Percentiles rank a stretch among this genome's conserved stretches.
These are phyloP conservation scores for Exophiala sp. DNA, from an alignment of 2,329 filamentous ascomycete genomes.

Conservation along the genomic window DNA sequence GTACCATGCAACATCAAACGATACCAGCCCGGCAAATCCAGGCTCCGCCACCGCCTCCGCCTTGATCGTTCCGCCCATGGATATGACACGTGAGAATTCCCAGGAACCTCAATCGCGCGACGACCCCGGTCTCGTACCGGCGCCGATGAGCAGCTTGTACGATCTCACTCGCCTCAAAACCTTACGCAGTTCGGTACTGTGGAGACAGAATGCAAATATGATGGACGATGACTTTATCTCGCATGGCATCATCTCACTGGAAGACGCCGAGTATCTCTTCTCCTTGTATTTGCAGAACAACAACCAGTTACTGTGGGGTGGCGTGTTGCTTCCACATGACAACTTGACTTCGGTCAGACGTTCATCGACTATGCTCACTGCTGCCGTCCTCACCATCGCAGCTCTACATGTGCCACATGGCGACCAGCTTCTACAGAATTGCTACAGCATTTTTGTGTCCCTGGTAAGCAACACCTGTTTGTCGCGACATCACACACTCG, in stretches of 20 bases:
- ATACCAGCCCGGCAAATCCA: neutral
- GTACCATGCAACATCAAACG: neutral
- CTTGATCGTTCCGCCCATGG: conserved; percentile 2
- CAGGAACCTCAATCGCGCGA: conserved; percentile 4
- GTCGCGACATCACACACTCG: conserved; percentile 51
- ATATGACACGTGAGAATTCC: conserved; percentile 5
- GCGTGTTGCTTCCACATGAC: conserved; percentile 45
- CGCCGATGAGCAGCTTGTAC: conserved; percentile 41
- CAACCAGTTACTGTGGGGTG: conserved; percentile 49
- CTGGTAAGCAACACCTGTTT: conserved; percentile 53
- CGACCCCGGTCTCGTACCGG: conserved; percentile 26
- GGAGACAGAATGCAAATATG: neutral
- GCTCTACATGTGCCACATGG: conserved; percentile 52
- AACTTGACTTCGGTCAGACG: conserved; percentile 48
- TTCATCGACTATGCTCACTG: conserved; percentile 49
- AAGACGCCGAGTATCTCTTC: conserved; percentile 50
- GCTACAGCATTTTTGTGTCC: conserved; percentile 52
- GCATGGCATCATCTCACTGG: conserved; percentile 42
- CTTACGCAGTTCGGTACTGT: conserved; percentile 31
- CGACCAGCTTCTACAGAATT: conserved; percentile 47
- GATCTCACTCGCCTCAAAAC: conserved; percentile 52
- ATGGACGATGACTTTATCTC: conserved; percentile 45
- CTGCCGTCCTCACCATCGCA: conserved; percentile 51
- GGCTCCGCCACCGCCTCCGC: neutral
- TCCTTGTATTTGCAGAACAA: conserved; percentile 47